Evolutionary conservation across 352 stramenopile genomes (phyloP).

Genomic region (Phytophthora europaea): DNA sequence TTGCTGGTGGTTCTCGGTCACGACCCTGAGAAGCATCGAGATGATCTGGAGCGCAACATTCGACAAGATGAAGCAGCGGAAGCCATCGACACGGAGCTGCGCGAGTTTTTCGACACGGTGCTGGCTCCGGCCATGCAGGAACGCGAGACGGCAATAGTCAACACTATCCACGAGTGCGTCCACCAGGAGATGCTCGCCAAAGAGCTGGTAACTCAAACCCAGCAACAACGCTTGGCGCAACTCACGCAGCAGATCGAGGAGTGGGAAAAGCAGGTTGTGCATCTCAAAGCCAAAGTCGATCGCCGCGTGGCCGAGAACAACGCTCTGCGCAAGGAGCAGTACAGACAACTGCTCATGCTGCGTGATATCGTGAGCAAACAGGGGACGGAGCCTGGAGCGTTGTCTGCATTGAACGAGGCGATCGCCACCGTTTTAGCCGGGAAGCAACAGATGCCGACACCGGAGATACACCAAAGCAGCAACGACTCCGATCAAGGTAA

Average conservation of each 20-base stretch:
- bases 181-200: conserved; percentile 51
- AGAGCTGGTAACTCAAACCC: conserved; percentile 17
- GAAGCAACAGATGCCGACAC: conserved; percentile 15
- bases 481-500: conserved; percentile 15
- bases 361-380: conserved; percentile 74
- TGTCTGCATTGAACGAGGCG: conserved; percentile 67
- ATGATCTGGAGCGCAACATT: conserved; percentile 30
- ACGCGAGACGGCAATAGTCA: conserved; percentile 64
- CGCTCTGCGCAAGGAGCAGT: conserved; percentile 73
- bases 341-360: conserved; percentile 79
- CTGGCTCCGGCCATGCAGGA: conserved; percentile 62
- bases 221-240: conserved; percentile 28
- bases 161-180: conserved; percentile 68
- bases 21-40: conserved; percentile 29
- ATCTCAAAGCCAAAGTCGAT: conserved; percentile 70
- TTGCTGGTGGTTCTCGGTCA: conserved; percentile 31
- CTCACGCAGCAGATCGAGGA: conserved; percentile 33
- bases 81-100: conserved; percentile 38
- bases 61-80: conserved; percentile 33
- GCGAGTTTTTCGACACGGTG: conserved; percentile 53
- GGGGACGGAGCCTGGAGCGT: conserved; percentile 53
- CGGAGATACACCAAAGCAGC: conserved; percentile 20
- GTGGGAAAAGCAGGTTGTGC: conserved; percentile 44
- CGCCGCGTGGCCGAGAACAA: conserved; percentile 74
- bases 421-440: conserved; percentile 47